Evolutionary conservation across 306 rosid genomes (phyloP).

Genomic region (Vachellia pachyceras): DNA sequence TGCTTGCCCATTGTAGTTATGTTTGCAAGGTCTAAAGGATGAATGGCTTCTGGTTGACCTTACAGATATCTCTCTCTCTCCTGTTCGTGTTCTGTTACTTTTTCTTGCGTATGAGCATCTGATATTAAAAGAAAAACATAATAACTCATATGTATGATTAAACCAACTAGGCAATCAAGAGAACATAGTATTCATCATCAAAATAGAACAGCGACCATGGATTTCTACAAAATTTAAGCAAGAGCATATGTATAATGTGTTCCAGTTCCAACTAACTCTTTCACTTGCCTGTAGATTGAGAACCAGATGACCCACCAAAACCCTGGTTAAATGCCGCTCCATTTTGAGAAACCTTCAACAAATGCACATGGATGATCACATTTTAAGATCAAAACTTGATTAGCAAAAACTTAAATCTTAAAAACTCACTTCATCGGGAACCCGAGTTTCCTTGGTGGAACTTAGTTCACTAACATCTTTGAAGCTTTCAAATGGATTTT

Average conservation of each 20-base stretch:
- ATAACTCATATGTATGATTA: background rate
- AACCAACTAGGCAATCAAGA: background rate
- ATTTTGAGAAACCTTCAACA: conserved; percentile 73
- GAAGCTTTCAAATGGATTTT: conserved; percentile 73
- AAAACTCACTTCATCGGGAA: conserved; percentile 61
- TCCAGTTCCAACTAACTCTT: conserved; percentile 33
- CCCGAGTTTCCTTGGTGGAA: conserved; percentile 50
- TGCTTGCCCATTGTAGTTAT: background rate
- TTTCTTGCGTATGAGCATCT: background rate
- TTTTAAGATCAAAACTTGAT: conserved; percentile 29
- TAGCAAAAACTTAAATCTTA: conserved; percentile 31
- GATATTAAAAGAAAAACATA: background rate
- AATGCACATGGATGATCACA: conserved; percentile 30
- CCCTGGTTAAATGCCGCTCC: conserved; percentile 74
- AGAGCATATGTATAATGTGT: conserved; percentile 15
- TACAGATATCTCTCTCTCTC: background rate
- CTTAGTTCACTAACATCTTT: conserved; percentile 57
- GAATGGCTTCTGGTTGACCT: background rate
- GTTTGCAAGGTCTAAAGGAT: background rate
- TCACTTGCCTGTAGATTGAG: conserved; percentile 58
- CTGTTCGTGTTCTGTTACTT: background rate
- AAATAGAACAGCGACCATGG: conserved; percentile 13
- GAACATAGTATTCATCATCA: background rate
- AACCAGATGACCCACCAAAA: conserved; percentile 50
- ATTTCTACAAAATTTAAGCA: conserved; percentile 33